Percentiles rank a stretch among this genome's conserved stretches.
Evolutionary conservation across 257 asterid genomes (phyloP).

Genomic region (Linderniella brevidens): DNA sequence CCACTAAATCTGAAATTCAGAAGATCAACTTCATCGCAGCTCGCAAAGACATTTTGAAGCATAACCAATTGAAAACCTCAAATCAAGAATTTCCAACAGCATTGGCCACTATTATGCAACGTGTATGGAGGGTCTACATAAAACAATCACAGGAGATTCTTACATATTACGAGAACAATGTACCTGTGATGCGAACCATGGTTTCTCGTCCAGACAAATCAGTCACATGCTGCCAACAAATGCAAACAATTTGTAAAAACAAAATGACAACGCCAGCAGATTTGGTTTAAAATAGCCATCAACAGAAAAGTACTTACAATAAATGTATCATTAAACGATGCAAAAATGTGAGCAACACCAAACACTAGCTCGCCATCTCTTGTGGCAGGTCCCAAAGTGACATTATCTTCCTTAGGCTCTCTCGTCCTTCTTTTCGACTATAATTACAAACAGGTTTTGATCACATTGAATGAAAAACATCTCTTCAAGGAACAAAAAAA

Average conservation of each 20-base stretch:
- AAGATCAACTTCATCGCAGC: no score
- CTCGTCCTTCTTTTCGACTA: conserved; percentile 71
- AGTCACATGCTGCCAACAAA: conserved; percentile 53
- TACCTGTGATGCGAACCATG: conserved; percentile 84
- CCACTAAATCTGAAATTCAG: no score
- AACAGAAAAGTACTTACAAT: conserved; percentile 25
- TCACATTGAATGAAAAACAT: no score
- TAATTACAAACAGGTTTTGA: neutral
- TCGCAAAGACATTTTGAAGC: no score
- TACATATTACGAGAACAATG: neutral
- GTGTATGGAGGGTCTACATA: no score
- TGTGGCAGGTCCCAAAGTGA: conserved; percentile 65
- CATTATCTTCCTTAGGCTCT: conserved; percentile 80
- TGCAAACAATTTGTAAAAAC: neutral
- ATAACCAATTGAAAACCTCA: no score
- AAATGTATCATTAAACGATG: conserved; percentile 71
- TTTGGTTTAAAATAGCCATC: neutral
- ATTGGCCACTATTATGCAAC: no score
- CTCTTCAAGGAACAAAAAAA: no score
- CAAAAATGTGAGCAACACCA: conserved; percentile 68
- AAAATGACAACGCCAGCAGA: neutral
- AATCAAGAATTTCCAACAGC: no score
- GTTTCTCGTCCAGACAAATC: conserved; percentile 90
- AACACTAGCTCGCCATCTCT: conserved; percentile 73
- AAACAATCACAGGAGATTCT: no score